Percentiles rank a stretch among this genome's conserved stretches.
These are phyloP conservation scores for Lentinula sp. DNA, from an alignment of 768 basidiomycete genomes.

Conservation along the genomic window DNA sequence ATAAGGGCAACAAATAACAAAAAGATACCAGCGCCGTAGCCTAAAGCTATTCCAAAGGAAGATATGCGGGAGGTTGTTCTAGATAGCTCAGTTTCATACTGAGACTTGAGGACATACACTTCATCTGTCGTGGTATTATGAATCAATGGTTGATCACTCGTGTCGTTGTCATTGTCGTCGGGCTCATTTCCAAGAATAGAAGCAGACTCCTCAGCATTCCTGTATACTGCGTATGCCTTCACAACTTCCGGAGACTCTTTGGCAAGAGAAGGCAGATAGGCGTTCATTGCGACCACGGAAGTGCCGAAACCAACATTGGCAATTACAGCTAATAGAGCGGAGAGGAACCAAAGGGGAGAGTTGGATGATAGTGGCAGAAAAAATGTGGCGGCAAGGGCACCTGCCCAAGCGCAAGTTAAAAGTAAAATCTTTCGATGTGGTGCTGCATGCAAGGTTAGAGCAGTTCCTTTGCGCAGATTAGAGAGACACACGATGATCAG, in stretches of 20 bases:
- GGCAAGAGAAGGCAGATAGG: constrained; percentile 76
- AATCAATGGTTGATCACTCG: constrained; percentile 32
- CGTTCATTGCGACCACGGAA: constrained; percentile 84
- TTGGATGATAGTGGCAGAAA: constrained; percentile 74
- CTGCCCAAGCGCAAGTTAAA: constrained; percentile 65
- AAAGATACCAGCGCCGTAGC: constrained; percentile 79
- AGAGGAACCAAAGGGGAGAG: constrained; percentile 63
- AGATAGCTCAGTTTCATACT: constrained; percentile 58
- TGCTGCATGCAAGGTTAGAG: constrained; percentile 20
- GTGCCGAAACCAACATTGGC: constrained; percentile 88
- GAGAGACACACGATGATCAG: constrained; percentile 70
- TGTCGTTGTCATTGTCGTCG: constrained; percentile 15
- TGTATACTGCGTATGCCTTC: background rate
- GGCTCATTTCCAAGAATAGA: constrained; percentile 11
- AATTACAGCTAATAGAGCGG: constrained; percentile 61
- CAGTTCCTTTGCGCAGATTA: background rate
- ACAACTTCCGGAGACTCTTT: constrained; percentile 55
- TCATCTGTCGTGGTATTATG: constrained; percentile 14
- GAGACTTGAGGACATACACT: constrained; percentile 21
- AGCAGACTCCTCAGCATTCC: background rate
- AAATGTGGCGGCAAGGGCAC: constrained; percentile 58
- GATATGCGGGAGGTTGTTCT: constrained; percentile 80
- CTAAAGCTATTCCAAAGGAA: constrained; percentile 78
- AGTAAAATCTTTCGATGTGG: constrained; percentile 77
- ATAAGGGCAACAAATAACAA: constrained; percentile 69